Conservation (phyloP, 257 asterid genomes). For the Ligustrum vulgare region DNA sequence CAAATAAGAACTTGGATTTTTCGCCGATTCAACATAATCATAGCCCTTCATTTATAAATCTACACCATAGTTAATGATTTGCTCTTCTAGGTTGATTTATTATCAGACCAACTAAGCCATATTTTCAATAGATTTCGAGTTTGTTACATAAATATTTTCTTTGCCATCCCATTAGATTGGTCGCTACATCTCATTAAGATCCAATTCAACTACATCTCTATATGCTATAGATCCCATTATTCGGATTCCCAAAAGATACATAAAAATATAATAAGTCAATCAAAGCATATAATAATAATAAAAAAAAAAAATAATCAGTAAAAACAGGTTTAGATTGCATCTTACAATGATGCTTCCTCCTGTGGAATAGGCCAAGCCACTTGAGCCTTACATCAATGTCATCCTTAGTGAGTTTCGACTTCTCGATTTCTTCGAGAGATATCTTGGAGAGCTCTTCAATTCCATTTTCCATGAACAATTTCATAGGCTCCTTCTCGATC, state of each 20-base stretch:
- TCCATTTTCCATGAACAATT: constrained; percentile 80
- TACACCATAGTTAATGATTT: background rate
- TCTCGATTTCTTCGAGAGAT: constrained; percentile 70
- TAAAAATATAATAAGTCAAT: too few species aligned
- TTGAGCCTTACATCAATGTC: constrained; percentile 89
- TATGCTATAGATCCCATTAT: background rate
- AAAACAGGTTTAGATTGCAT: background rate
- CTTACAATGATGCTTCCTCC: constrained; percentile 92
- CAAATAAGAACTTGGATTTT: background rate
- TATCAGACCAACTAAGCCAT: background rate
- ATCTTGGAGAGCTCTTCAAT: constrained; percentile 65
- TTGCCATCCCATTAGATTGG: background rate
- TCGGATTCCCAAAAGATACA: background rate
- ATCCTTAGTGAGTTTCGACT: constrained; percentile 68
- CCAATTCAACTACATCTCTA: background rate
- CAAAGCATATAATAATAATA: background rate
- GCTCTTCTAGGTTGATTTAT: background rate
- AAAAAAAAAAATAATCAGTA: too few species aligned
- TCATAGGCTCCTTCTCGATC: constrained; percentile 90
- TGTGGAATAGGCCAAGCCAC: constrained; percentile 96
- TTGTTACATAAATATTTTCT: background rate
- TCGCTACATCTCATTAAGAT: background rate
- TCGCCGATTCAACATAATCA: background rate
- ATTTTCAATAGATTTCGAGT: background rate
- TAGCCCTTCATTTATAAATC: background rate